phyloP scores from a whole-genome alignment of 352 stramenopile genomes.

The Pilasporangium apinafurcum region DNA sequence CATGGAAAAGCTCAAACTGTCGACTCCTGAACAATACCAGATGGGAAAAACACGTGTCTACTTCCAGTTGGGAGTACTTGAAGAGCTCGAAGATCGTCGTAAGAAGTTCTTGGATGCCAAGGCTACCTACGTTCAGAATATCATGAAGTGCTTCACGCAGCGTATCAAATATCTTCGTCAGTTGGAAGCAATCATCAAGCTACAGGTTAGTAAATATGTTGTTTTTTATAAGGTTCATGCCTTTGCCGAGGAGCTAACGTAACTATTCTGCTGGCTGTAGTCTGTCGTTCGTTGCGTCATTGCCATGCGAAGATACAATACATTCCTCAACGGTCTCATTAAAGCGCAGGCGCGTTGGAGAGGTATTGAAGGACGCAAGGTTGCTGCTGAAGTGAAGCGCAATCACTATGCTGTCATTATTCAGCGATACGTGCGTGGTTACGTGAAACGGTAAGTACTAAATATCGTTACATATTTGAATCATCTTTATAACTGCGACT shows the following conservation, averaged over 20 bases:
- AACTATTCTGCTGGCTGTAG: no score
- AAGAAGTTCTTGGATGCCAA: conserved; percentile 42
- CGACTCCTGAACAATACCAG: conserved; percentile 69
- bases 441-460: conserved; percentile 51
- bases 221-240: no score
- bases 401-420: conserved; percentile 83
- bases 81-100: conserved; percentile 76
- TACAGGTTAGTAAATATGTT: no score
- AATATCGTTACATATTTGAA: no score
- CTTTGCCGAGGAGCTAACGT: no score
- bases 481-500: no score
- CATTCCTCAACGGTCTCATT: conserved; percentile 63
- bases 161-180: conserved; percentile 61
- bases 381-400: conserved; percentile 69
- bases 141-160: conserved; percentile 63
- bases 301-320: conserved; percentile 81
- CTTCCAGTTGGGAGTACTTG: conserved; percentile 73
- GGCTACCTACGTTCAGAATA: conserved; percentile 57
- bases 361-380: conserved; percentile 56
- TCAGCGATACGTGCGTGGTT: conserved; percentile 70
- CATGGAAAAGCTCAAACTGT: conserved; percentile 59
- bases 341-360: conserved; percentile 61
- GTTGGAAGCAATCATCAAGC: conserved; percentile 51
- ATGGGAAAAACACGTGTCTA: conserved; percentile 74
- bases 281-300: conserved; percentile 79